Evolutionary conservation across 2,329 filamentous ascomycete species (phyloP).

Genomic region (Phyllosticta capitalensis): DNA sequence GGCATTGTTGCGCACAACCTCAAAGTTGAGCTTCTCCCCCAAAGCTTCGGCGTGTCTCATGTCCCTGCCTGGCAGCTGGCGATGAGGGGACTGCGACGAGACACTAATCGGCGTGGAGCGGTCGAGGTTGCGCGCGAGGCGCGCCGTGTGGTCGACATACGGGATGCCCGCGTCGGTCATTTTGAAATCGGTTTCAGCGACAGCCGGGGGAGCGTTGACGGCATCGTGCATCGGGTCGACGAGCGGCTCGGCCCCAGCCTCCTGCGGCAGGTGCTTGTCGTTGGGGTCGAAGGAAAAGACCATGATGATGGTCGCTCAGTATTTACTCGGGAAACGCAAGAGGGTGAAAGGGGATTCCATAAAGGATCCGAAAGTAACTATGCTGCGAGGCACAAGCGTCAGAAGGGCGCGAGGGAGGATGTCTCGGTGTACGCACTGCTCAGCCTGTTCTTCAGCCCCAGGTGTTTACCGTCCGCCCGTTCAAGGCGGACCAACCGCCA

Average conservation of each 20-base stretch:
- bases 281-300: conserved; percentile 10
- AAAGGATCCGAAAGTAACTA: neutral
- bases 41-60: conserved; percentile 16
- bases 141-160: neutral
- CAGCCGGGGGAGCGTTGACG: neutral
- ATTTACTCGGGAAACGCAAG: conserved; percentile 4
- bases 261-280: conserved; percentile 10
- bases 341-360: neutral
- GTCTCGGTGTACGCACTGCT: neutral
- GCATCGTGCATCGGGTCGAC: neutral
- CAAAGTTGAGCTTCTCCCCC: conserved; percentile 29
- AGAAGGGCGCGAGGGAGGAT: conserved; percentile 3
- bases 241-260: neutral
- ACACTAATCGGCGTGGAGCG: conserved; percentile 30
- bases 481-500: conserved; percentile 43
- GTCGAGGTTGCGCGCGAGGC: conserved; percentile 9
- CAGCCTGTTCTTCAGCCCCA: conserved; percentile 3
- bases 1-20: conserved; percentile 13
- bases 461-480: conserved; percentile 41
- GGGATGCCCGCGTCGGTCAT: neutral
- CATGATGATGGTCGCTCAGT: neutral
- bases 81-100: conserved; percentile 23
- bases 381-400: conserved; percentile 1
- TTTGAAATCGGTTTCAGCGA: neutral
- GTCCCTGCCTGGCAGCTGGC: conserved; percentile 13